These are phyloP conservation scores for Candida ponderosae DNA, from an alignment of 805 yeast species.

Conservation along the genomic window DNA sequence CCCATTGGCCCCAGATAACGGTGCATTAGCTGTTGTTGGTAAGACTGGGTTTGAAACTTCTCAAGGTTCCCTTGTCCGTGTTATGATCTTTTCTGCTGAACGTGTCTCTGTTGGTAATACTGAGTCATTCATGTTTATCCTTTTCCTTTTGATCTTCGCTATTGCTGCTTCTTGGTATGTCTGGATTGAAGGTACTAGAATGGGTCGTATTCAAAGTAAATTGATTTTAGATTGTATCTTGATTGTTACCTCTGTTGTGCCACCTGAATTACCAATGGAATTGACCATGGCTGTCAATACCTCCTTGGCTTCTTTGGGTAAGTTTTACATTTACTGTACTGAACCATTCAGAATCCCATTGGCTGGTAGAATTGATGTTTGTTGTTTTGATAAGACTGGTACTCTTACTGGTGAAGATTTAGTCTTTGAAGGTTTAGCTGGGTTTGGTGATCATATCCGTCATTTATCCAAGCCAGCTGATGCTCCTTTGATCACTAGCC, in stretches of 20 bases:
- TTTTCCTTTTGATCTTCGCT: constrained; percentile 85
- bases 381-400: constrained; percentile 98
- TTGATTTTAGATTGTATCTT: constrained; percentile 91
- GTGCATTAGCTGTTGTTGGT: constrained; percentile 84
- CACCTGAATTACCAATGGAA: constrained; percentile 99
- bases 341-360: constrained; percentile 97
- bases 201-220: constrained; percentile 94
- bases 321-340: constrained; percentile 88
- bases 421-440: constrained; percentile 94
- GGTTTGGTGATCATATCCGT: constrained; percentile 48
- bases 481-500: constrained; percentile 62
- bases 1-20: constrained; percentile 71
- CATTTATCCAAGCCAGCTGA: constrained; percentile 47
- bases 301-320: constrained; percentile 80
- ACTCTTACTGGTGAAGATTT: constrained; percentile 96
- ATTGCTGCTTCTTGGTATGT: constrained; percentile 95
- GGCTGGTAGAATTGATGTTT: constrained; percentile 96
- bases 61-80: constrained; percentile 95
- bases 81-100: constrained; percentile 95
- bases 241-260: constrained; percentile 95
- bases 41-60: constrained; percentile 98
- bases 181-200: constrained; percentile 94
- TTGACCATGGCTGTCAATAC: constrained; percentile 96
- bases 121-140: constrained; percentile 88
- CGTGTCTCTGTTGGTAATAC: constrained; percentile 93